phyloP scores from a whole-genome alignment of 106 monocot species.

The Narthecium ossifragum region DNA sequence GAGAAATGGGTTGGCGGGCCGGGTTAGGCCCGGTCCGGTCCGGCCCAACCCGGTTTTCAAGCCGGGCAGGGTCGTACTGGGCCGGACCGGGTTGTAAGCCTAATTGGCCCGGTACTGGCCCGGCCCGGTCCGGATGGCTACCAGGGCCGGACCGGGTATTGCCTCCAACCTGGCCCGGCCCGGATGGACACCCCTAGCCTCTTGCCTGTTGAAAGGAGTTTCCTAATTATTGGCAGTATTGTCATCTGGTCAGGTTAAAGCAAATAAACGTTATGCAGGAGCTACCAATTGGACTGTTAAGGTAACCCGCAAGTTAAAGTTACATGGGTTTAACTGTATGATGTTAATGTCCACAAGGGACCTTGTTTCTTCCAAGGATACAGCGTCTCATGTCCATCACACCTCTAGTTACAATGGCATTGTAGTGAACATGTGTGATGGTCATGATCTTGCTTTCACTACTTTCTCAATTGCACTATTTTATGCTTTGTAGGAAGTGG shows the following conservation, averaged over 20 bases:
- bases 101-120: no score
- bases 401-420: not conserved
- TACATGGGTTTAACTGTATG: not conserved
- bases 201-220: no score
- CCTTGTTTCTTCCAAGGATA: not conserved
- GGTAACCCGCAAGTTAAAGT: slow-evolving; percentile 21
- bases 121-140: no score
- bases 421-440: not conserved
- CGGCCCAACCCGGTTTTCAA: no score
- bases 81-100: no score
- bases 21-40: no score
- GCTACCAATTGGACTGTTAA: slow-evolving; percentile 95
- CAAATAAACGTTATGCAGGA: slow-evolving; percentile 86
- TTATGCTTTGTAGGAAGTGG: slow-evolving; percentile 60
- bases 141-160: no score
- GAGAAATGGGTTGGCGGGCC: no score
- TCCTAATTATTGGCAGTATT: not conserved
- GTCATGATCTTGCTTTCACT: not conserved
- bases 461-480: not conserved
- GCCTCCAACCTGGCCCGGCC: no score
- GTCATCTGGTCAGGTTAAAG: slow-evolving; percentile 48
- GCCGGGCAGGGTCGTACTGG: no score
- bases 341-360: not conserved
- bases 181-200: no score
- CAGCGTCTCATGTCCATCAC: not conserved